Conservation (phyloP, 2,329 filamentous ascomycete genomes). For the Aspergillus awamori region DNA sequence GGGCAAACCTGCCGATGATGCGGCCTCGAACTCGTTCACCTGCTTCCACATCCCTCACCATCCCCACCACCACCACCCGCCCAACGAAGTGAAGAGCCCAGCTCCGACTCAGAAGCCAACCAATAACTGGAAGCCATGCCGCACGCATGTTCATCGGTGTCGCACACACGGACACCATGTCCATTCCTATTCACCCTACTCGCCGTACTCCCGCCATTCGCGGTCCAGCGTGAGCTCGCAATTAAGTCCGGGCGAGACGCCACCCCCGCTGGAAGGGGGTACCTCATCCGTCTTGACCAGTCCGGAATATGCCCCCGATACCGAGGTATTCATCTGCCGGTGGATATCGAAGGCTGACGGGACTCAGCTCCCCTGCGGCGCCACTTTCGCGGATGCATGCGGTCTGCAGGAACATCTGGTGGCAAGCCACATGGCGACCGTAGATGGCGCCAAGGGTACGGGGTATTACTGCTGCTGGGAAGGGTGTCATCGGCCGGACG, state of each 20-base stretch:
- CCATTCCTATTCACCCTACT: constrained; percentile 40
- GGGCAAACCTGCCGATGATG: constrained; percentile 28
- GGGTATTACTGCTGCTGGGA: constrained; percentile 50
- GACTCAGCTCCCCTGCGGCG: constrained; percentile 37
- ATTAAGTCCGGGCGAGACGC: constrained; percentile 41
- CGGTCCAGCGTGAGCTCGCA: constrained; percentile 43
- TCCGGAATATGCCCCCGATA: constrained; percentile 37
- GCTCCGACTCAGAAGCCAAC: background rate
- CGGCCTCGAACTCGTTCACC: constrained; percentile 27
- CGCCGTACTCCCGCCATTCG: constrained; percentile 40
- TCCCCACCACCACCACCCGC: constrained; percentile 35
- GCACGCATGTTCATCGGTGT: constrained; percentile 37
- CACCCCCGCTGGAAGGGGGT: constrained; percentile 40
- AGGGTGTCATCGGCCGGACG: constrained; percentile 45
- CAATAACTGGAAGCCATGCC: constrained; percentile 28
- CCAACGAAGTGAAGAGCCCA: background rate
- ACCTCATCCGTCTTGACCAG: constrained; percentile 41
- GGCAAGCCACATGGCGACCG: constrained; percentile 39
- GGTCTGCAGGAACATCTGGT: constrained; percentile 46
- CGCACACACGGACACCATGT: constrained; percentile 38
- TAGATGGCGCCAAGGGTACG: constrained; percentile 42
- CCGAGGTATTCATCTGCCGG: constrained; percentile 42
- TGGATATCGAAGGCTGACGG: constrained; percentile 36
- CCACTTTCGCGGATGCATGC: constrained; percentile 38
- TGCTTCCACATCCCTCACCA: constrained; percentile 38